Evolutionary conservation across 768 basidiomycete species (phyloP).

Genomic region (Mrakia frigida): DNA sequence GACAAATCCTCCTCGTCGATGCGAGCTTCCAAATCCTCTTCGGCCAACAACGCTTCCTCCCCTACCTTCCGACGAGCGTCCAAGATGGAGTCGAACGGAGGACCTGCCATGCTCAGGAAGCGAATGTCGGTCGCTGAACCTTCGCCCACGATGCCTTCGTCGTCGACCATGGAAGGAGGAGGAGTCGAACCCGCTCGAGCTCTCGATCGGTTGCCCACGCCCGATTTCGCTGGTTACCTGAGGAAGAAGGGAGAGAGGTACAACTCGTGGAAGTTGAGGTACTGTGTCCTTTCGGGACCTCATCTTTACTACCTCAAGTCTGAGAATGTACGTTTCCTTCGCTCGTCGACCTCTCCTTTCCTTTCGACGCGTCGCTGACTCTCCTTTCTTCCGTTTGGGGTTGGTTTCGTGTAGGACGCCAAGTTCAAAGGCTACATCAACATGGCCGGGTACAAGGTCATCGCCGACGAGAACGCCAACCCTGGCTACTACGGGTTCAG

Average conservation of each 20-base stretch:
- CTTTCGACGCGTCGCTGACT: background rate
- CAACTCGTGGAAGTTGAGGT: slow-evolving; percentile 85
- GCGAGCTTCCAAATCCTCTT: slow-evolving; percentile 19
- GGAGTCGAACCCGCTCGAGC: slow-evolving; percentile 52
- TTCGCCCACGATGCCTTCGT: background rate
- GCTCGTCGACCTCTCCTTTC: no score
- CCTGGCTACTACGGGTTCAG: slow-evolving; percentile 93
- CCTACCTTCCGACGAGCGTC: slow-evolving; percentile 29
- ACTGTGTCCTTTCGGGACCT: slow-evolving; percentile 85
- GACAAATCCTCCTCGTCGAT: background rate
- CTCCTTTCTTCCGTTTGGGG: background rate
- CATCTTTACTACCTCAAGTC: slow-evolving; percentile 83
- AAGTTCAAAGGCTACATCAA: slow-evolving; percentile 96
- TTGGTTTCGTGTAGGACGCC: slow-evolving; percentile 59
- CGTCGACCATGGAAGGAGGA: slow-evolving; percentile 6
- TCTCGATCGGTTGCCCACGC: slow-evolving; percentile 80
- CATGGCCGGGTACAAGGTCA: slow-evolving; percentile 82
- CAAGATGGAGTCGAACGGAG: background rate
- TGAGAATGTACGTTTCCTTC: slow-evolving; percentile 49
- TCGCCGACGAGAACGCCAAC: slow-evolving; percentile 84
- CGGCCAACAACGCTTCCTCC: background rate
- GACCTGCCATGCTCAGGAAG: slow-evolving; percentile 21
- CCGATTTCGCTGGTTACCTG: slow-evolving; percentile 91
- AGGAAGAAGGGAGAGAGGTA: slow-evolving; percentile 91
- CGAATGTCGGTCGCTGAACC: slow-evolving; percentile 31